Conservation (phyloP, 2,329 filamentous ascomycete species). For the Sporothrix mexicana region DNA sequence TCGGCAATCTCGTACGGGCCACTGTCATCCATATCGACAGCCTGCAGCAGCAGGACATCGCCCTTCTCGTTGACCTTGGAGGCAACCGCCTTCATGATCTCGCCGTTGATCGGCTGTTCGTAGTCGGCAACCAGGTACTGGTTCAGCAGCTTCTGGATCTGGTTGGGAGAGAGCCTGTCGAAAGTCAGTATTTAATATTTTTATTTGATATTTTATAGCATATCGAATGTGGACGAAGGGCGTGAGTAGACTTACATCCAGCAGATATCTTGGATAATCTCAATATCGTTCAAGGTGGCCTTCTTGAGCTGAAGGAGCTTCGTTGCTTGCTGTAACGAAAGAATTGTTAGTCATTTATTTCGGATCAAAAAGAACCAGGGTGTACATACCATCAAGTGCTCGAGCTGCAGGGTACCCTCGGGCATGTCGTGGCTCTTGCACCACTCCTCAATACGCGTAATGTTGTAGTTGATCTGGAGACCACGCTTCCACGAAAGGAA, state of each 20-base stretch:
- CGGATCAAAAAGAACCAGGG: neutral
- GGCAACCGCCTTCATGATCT: constrained; percentile 99
- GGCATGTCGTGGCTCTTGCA: constrained; percentile 99
- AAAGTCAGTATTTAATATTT: too few species aligned
- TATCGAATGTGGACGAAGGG: too few species aligned
- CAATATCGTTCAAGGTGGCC: constrained; percentile 97
- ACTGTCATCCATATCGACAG: constrained; percentile 98
- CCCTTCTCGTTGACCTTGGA: constrained; percentile 98
- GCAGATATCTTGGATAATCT: constrained; percentile 99
- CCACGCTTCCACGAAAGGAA: constrained; percentile 99
- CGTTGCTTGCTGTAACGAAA: constrained; percentile 76
- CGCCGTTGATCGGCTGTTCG: constrained; percentile 98
- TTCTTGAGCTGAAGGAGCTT: constrained; percentile 99
- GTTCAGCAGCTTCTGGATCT: constrained; percentile 98
- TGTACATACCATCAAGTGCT: constrained; percentile 88
- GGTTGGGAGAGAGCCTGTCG: constrained; percentile 97
- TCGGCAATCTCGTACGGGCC: constrained; percentile 98
- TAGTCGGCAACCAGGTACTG: constrained; percentile 99
- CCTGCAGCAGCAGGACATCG: constrained; percentile 88
- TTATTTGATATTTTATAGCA: too few species aligned
- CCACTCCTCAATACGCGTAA: constrained; percentile 99
- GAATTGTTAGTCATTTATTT: constrained; percentile 40
- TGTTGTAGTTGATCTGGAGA: constrained; percentile 99
- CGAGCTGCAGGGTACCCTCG: constrained; percentile 93
- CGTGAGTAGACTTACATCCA: constrained; percentile 97